Conservation (phyloP, 177 flowering plant genomes). For the Vitis hybrid region DNA sequence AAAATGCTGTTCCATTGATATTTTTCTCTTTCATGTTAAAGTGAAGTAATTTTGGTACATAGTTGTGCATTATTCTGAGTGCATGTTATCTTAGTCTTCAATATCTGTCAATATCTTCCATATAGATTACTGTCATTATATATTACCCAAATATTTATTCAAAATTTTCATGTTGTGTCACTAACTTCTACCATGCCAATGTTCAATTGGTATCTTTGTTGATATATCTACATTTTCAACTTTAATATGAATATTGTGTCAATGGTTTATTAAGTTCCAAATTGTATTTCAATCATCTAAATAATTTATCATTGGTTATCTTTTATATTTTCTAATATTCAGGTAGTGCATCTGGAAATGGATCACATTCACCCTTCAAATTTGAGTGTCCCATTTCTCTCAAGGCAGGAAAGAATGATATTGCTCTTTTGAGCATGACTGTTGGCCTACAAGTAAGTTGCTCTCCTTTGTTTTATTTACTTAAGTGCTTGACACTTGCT, state of each 20-base stretch:
- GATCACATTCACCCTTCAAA: slow-evolving; percentile 49
- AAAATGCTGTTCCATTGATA: too few relatives aligned
- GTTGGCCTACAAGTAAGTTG: slow-evolving; percentile 80
- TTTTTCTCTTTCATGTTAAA: too few relatives aligned
- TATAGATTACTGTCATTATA: too few relatives aligned
- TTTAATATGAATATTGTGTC: background rate
- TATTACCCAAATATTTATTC: too few relatives aligned
- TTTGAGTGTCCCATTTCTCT: slow-evolving; percentile 58
- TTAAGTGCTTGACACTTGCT: background rate
- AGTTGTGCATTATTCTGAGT: too few relatives aligned
- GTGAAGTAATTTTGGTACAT: too few relatives aligned
- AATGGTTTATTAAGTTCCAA: background rate
- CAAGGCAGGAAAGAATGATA: slow-evolving; percentile 82
- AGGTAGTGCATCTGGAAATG: slow-evolving; percentile 88
- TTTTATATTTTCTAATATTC: slow-evolving; percentile 11
- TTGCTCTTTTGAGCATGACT: slow-evolving; percentile 90
- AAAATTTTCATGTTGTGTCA: too few relatives aligned
- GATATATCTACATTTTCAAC: background rate
- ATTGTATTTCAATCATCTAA: background rate
- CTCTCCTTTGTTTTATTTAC: background rate
- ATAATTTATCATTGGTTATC: background rate
- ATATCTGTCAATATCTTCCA: too few relatives aligned
- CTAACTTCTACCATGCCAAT: too few relatives aligned
- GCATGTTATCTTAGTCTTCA: too few relatives aligned
- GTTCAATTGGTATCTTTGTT: too few relatives aligned